Percentiles rank a stretch among this genome's conserved stretches.
phyloP scores from a whole-genome alignment of 202 grass and related monocot genomes.

The Brachypodium distachyon region DNA sequence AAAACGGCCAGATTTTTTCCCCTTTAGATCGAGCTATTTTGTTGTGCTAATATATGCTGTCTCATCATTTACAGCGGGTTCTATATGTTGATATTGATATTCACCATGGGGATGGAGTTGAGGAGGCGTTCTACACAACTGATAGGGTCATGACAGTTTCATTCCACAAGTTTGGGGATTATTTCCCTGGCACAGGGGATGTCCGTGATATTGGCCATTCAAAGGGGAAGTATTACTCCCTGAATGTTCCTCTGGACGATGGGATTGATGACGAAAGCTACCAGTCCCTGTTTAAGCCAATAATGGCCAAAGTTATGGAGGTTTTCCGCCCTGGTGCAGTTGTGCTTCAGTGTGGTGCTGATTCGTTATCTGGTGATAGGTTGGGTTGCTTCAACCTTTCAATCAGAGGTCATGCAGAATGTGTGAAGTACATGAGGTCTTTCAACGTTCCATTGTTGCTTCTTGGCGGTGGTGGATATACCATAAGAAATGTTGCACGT shows the following conservation, averaged over 20 bases:
- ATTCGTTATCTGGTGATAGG: slow-evolving; percentile 83
- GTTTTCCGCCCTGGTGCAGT: slow-evolving; percentile 72
- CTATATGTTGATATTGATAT: slow-evolving; percentile 91
- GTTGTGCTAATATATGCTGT: slow-evolving; percentile 13
- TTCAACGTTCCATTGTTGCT: slow-evolving; percentile 89
- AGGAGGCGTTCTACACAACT: slow-evolving; percentile 91
- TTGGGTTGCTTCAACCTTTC: slow-evolving; percentile 91
- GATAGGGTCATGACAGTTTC: slow-evolving; percentile 95
- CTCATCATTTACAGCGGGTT: slow-evolving; percentile 51
- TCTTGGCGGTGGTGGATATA: slow-evolving; percentile 90
- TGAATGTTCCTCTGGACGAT: slow-evolving; percentile 76
- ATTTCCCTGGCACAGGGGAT: slow-evolving; percentile 87
- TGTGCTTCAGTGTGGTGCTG: slow-evolving; percentile 87
- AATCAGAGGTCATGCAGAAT: slow-evolving; percentile 82
- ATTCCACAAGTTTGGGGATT: slow-evolving; percentile 91
- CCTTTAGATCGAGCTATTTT: neutral
- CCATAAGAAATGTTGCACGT: slow-evolving; percentile 89
- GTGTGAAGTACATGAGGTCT: slow-evolving; percentile 87
- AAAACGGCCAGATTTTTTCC: neutral
- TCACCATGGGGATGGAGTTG: slow-evolving; percentile 87
- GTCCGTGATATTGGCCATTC: slow-evolving; percentile 57
- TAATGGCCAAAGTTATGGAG: slow-evolving; percentile 86
- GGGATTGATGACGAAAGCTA: slow-evolving; percentile 92
- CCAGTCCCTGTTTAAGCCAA: slow-evolving; percentile 82
- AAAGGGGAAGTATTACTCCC: slow-evolving; percentile 80